Conservation (phyloP, 1,284 basidiomycete species). For the Lentinula novae-zelandiae region DNA sequence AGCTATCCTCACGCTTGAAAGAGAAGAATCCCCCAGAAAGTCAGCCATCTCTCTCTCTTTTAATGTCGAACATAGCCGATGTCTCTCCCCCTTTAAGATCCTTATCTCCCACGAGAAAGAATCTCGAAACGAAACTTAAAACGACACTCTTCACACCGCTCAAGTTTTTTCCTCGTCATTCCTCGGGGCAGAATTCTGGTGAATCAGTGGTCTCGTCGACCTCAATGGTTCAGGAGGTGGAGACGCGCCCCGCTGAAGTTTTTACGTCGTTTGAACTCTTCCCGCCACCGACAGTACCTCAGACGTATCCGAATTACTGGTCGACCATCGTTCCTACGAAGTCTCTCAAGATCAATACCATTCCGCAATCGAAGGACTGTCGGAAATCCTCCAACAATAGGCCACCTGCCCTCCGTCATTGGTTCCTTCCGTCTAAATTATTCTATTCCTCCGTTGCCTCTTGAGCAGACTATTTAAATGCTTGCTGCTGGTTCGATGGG, state of each 20-base stretch:
- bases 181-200: constrained; percentile 8
- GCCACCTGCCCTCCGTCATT: constrained; percentile 1
- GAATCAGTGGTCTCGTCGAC: neutral
- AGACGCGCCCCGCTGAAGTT: neutral
- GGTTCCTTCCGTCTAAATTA: constrained; percentile 13
- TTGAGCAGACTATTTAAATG: neutral
- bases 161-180: constrained; percentile 46
- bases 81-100: constrained; percentile 37
- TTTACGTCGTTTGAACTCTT: constrained; percentile 3
- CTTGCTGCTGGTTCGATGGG: neutral
- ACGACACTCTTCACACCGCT: constrained; percentile 34
- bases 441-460: constrained; percentile 9
- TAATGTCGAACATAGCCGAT: constrained; percentile 33
- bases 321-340: neutral
- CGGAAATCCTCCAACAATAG: neutral
- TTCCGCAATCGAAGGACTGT: neutral
- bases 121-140: constrained; percentile 28
- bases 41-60: constrained; percentile 37
- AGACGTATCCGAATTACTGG: neutral
- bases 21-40: constrained; percentile 28
- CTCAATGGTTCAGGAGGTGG: constrained; percentile 4
- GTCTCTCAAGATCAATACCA: neutral
- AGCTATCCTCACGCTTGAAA: constrained; percentile 21
- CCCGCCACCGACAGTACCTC: neutral
- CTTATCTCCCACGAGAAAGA: constrained; percentile 23